Base-by-base conservation (phyloP, 129 eudicot genomes). In the Ambrosia trifida region DNA sequence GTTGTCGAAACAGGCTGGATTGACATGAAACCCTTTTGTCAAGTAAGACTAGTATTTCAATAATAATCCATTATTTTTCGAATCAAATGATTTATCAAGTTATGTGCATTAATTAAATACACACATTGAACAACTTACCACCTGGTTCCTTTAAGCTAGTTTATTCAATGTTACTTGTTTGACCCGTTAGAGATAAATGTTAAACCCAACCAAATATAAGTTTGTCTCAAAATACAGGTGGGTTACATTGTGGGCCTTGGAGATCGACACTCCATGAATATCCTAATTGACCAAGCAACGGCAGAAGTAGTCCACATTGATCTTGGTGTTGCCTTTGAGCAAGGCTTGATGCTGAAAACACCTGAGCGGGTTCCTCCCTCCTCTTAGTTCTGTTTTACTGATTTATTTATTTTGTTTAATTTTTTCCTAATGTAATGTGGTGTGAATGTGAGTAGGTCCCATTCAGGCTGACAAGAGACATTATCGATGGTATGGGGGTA, bases 211-310 rank as follows among this genome's bases (percentile, higher is more conserved):
- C 24, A 11, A 62, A 33, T 62, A 33, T 59, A 11, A 13, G 2
- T 35, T 33, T 32, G 30, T 9, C 14, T 38, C 24, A 2, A 12
- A 49, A 72, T 67, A 51, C 74, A 93, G 98, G 98, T 94, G 24
- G 98, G 98, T 74, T 94, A 94, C 90, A 94, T 94, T 72, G 98
- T 94, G 54, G 98, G 98, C 32, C 95, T 94, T 71, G 98, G 98
- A 70, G 98, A 94, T 77, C 87, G 98, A 38, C 96, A 94, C 77
- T 84, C 98, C 30, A 89, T 87, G 96, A 94, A 94, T 77, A 85
- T 94, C 72, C 70, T 94, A 66, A 89, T 94, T 54, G 96, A 94
- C 86, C 95, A 94, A 77, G 89, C 90, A 62, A 87, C 95, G 36
- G 98, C 96, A 57, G 98, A 94, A 83, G 98, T 94, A 77, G 93